Percentiles rank a stretch among this genome's conserved stretches.
These are phyloP conservation scores for Mortierella antarctica DNA, from an alignment of 192 early-diverging fungal genomes.

Conservation along the genomic window DNA sequence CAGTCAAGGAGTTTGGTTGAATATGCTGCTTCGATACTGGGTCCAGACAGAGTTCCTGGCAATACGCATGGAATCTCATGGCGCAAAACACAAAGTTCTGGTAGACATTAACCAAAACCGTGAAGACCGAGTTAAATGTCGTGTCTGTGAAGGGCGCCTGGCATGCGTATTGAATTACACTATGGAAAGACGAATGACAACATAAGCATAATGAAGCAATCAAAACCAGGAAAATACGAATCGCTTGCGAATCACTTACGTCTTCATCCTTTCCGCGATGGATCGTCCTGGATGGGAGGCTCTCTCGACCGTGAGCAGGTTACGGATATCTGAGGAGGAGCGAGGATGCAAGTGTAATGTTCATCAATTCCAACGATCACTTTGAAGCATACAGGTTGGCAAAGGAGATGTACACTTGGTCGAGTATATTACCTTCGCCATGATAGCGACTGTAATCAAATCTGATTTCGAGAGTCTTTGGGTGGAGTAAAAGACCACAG, in stretches of 20 bases:
- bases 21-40: slow-evolving; percentile 15
- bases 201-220: too few relatives aligned
- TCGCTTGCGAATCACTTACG: slow-evolving; percentile 8
- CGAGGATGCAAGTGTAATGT: not conserved
- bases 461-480: slow-evolving; percentile 70
- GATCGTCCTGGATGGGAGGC: slow-evolving; percentile 30
- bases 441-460: slow-evolving; percentile 74
- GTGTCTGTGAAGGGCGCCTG: slow-evolving; percentile 75
- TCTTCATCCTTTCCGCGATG: slow-evolving; percentile 42
- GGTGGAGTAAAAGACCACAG: slow-evolving; percentile 85
- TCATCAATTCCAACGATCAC: not conserved
- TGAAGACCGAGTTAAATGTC: slow-evolving; percentile 65
- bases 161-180: slow-evolving; percentile 69
- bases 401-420: not conserved
- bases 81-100: slow-evolving; percentile 80
- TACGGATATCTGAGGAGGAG: slow-evolving; percentile 18
- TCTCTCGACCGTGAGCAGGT: slow-evolving; percentile 32
- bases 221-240: too few relatives aligned
- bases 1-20: slow-evolving; percentile 2
- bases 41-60: slow-evolving; percentile 31
- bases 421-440: slow-evolving; percentile 46
- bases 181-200: slow-evolving; percentile 23
- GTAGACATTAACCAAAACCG: slow-evolving; percentile 81
- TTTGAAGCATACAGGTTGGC: not conserved
- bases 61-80: slow-evolving; percentile 69